These are phyloP conservation scores for Colletotrichum eremochloae DNA, from an alignment of 2,329 filamentous ascomycete genomes.

Conservation along the genomic window DNA sequence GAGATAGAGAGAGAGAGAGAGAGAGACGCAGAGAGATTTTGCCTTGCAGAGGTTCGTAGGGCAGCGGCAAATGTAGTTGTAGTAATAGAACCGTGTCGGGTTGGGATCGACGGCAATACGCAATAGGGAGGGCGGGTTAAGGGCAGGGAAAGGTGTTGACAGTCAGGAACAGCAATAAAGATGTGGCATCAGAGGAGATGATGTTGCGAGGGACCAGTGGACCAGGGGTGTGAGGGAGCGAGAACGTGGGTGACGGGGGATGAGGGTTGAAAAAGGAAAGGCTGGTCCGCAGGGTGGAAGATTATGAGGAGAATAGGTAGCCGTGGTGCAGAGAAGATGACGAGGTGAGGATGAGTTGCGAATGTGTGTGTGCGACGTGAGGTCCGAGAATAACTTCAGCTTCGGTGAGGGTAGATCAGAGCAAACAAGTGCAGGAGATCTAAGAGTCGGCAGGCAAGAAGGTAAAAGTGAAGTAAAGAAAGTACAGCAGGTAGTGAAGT, in stretches of 20 bases:
- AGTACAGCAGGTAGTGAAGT: no score
- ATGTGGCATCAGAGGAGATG: slow-evolving; percentile 36
- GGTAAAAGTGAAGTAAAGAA: neutral
- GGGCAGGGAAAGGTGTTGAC: slow-evolving; percentile 35
- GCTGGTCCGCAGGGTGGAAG: slow-evolving; percentile 17
- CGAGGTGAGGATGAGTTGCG: slow-evolving; percentile 19
- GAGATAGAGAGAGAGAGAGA: neutral
- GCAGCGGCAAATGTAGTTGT: slow-evolving; percentile 17
- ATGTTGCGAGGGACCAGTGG: slow-evolving; percentile 12
- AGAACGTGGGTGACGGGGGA: slow-evolving; percentile 38
- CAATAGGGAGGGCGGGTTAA: slow-evolving; percentile 37
- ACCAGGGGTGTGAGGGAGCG: slow-evolving; percentile 7
- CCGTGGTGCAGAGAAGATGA: slow-evolving; percentile 9
- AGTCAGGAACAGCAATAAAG: slow-evolving; percentile 36
- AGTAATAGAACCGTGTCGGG: slow-evolving; percentile 18
- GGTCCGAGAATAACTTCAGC: slow-evolving; percentile 41
- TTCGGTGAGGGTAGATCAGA: slow-evolving; percentile 20
- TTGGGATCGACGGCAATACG: slow-evolving; percentile 34
- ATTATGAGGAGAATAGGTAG: slow-evolving; percentile 13
- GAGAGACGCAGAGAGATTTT: slow-evolving; percentile 8
- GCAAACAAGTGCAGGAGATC: slow-evolving; percentile 6
- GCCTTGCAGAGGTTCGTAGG: slow-evolving; percentile 14
- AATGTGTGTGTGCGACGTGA: slow-evolving; percentile 34
- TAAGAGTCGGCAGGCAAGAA: slow-evolving; percentile 28
- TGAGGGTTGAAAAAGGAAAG: slow-evolving; percentile 39